phyloP scores from a whole-genome alignment of 495 filamentous ascomycete species.

The Talaromyces liani region DNA sequence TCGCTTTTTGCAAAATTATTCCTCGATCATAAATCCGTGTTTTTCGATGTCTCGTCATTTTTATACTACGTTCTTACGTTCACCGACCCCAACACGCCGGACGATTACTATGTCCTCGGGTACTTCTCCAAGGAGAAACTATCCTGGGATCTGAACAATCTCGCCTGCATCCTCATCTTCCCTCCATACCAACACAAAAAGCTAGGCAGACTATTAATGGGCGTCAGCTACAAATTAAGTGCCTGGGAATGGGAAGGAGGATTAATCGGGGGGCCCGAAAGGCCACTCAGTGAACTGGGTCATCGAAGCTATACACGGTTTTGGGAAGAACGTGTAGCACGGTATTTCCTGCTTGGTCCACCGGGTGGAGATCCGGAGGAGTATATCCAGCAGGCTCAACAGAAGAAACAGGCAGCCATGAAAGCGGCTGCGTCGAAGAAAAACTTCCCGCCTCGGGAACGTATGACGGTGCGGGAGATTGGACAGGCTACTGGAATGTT shows the following conservation, averaged over 20 bases:
- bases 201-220: slow-evolving; percentile 84
- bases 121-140: slow-evolving; percentile 99
- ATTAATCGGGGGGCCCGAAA: slow-evolving; percentile 85
- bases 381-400: slow-evolving; percentile 20
- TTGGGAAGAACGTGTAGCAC: slow-evolving; percentile 74
- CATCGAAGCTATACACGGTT: slow-evolving; percentile 71
- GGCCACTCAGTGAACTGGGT: slow-evolving; percentile 80
- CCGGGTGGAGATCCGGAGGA: slow-evolving; percentile 18
- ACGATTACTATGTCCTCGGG: slow-evolving; percentile 58
- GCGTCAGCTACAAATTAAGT: slow-evolving; percentile 88
- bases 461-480: slow-evolving; percentile 48
- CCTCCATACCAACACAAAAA: slow-evolving; percentile 91
- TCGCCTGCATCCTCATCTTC: slow-evolving; percentile 94
- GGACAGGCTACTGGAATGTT: slow-evolving; percentile 67
- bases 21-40: slow-evolving; percentile 95
- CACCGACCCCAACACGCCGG: slow-evolving; percentile 27
- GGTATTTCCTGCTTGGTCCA: slow-evolving; percentile 45
- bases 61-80: slow-evolving; percentile 83
- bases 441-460: slow-evolving; percentile 24
- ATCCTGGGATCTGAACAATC: slow-evolving; percentile 97
- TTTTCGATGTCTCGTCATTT: slow-evolving; percentile 93
- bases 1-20: slow-evolving; percentile 97
- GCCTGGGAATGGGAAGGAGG: slow-evolving; percentile 56
- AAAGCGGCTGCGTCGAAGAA: slow-evolving; percentile 19
- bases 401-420: slow-evolving; percentile 16